These are phyloP conservation scores for Xylaria sp. DNA, from an alignment of 2,329 filamentous ascomycete species.

Conservation along the genomic window DNA sequence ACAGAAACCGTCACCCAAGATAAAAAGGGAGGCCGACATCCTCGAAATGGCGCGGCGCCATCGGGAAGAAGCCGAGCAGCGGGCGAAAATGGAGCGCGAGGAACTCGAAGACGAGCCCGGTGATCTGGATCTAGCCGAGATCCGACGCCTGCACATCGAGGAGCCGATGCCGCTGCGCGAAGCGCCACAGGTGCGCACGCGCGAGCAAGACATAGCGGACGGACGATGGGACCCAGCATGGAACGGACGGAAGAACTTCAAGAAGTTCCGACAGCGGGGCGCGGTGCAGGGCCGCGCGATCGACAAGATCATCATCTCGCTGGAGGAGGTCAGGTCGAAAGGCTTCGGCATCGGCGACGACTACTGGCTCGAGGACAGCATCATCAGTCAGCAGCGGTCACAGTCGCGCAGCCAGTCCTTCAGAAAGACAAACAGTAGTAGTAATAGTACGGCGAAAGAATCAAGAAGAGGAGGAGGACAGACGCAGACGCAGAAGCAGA, in stretches of 20 bases:
- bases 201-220: constrained; percentile 63
- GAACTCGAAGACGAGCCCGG: constrained; percentile 63
- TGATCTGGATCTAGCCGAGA: constrained; percentile 76
- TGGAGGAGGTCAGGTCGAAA: constrained; percentile 77
- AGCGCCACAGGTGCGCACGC: constrained; percentile 49
- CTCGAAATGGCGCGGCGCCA: constrained; percentile 71
- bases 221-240: constrained; percentile 85
- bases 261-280: constrained; percentile 77
- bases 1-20: constrained; percentile 52
- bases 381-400: constrained; percentile 35
- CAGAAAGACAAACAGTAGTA: constrained; percentile 23
- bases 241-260: constrained; percentile 97
- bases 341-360: constrained; percentile 79
- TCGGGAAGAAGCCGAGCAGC: constrained; percentile 74
- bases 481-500: no score
- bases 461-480: constrained; percentile 19
- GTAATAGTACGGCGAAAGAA: neutral
- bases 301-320: constrained; percentile 70
- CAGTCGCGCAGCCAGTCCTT: constrained; percentile 39
- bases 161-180: constrained; percentile 76
- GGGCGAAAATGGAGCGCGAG: constrained; percentile 63
- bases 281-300: constrained; percentile 54
- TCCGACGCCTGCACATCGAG: constrained; percentile 78
- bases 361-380: constrained; percentile 73
- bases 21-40: constrained; percentile 73